Evolutionary conservation across 176 grass and related monocot genomes (phyloP), one percentile per base, ranked within the genome.

Genomic region (Olyra latifolia): DNA sequence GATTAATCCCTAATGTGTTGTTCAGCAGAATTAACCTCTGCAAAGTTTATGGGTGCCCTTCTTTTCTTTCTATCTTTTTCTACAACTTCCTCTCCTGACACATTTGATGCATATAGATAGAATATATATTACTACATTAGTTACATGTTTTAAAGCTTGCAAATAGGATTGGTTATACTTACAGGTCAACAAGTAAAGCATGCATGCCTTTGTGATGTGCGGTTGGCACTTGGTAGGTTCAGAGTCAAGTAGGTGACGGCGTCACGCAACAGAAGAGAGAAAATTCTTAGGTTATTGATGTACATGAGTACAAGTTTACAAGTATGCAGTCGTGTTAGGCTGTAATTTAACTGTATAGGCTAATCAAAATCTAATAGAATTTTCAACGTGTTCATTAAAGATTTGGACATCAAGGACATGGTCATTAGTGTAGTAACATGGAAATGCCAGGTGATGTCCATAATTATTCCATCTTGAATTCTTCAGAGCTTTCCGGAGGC

Each of bases 251-350:
- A n/a, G 66, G 57, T 24, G 57, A 64, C 32, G 25, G 17, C 66
- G 58, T 79, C 57, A 86, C 66, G 24, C 67, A 64, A 80, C 44
- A 65, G 28, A 29, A 72, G 75, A 65, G 23, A 8, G 6, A 62
- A 10, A 46, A 41, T 23, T 16, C 25, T 62, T 58, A 25, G 52
- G 15, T 41, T 19, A 44, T 40, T 47, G 10, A 69, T 24, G 16
- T n/a, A 8, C 24, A 35, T 64, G 4, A 35, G 32, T 35, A 4
- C 32, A 35, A 35, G 5, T 35, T 35, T 35, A 35, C 27, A 80
- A 8, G 77, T 55, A 28, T 42, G 63, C 13, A 48, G n/a, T 25
- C 5, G 7, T 38, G 25, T 64, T 20, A 19, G 10, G 15, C 30
- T 53, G 15, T 20, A 52, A 25, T n/a, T 45, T 2, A 24, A 60